Base-by-base conservation (phyloP, 176 grass and related monocot genomes). In the Dactylis glomerata region DNA sequence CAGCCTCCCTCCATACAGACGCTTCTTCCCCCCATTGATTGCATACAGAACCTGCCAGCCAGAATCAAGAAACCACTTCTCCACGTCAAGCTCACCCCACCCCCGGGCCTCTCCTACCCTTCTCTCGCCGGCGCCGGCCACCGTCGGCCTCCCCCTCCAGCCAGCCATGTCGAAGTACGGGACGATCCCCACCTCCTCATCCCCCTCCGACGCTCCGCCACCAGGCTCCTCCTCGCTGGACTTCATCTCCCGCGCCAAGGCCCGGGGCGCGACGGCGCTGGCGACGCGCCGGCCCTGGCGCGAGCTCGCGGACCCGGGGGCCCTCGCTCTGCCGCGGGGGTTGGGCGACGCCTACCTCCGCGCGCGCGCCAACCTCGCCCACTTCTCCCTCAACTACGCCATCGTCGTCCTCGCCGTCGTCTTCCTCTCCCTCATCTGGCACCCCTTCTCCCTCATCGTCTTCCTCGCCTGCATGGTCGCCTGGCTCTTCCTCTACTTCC, bases 201-300 rank as follows among this genome's bases (percentile, higher is more conserved):
- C 90, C 85, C 76, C 33, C 84, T 90, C 58, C 3, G 73, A 82
- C 5, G 17, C n/a, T 4, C 40, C 40, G 15, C 54, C 86, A n/a
- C 24, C 81, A 1, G 70, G n/a, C 82, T 56, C 83, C 22, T 83
- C 86, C n/a, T 80, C 89, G 44, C 85, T 99, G 30, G 93, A 91
- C 81, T 99, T 89, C 91, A 94, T 99, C 91, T 92, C 93, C 56
- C 91, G 91, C 42, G 96, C 93, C 59, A 99, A 96, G 96, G 93
- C 86, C 11, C 91, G 93, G 8, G 93, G 89, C 55, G 82, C 79
- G 16, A 30, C 87, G 3, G 93, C 87, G 20, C 88, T 96, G 10
- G 84, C 86, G 13, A 65, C 70, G 62, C 87, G 92, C 24, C 95
- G 85, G 0, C 95, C 92, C 3, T 97, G 92, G 92, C 86, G 78